A percentile compares a stretch with the other conserved stretches of the same genome.
These are phyloP conservation scores for Salix caprea DNA, from an alignment of 345 rosid species.

Conservation along the genomic window DNA sequence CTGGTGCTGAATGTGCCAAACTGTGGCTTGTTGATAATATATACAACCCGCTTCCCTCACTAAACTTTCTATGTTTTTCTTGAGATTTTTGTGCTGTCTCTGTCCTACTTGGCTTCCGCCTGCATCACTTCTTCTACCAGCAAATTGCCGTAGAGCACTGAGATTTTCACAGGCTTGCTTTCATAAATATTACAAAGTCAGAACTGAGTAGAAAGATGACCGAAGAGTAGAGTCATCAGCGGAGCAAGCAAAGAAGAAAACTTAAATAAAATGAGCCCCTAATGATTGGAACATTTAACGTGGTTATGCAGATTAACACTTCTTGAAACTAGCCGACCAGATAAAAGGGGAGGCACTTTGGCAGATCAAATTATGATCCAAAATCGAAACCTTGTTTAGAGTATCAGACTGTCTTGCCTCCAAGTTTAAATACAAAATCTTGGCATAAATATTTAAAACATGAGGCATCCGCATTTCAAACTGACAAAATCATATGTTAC, in stretches of 20 bases:
- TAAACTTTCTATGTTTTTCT: no score
- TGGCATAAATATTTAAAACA: neutral
- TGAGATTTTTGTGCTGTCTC: no score
- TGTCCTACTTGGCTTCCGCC: no score
- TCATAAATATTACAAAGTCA: neutral
- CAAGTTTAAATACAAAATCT: neutral
- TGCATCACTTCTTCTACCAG: neutral
- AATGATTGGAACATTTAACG: neutral
- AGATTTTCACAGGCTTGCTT: neutral
- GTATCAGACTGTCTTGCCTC: neutral
- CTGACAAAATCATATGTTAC: neutral
- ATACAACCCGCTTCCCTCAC: no score
- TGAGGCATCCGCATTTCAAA: neutral
- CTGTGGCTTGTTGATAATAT: no score
- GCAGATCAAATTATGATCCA: neutral
- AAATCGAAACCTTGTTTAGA: neutral
- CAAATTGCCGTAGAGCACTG: neutral
- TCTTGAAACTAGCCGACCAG: neutral
- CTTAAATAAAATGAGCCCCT: neutral
- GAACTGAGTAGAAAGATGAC: neutral
- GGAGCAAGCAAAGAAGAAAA: neutral
- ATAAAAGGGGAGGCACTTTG: neutral
- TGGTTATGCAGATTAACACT: neutral
- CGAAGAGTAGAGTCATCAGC: neutral
- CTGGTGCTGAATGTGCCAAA: no score